Evolutionary conservation across 2,329 filamentous ascomycete genomes (phyloP).

Genomic region (Boeremia exigua): DNA sequence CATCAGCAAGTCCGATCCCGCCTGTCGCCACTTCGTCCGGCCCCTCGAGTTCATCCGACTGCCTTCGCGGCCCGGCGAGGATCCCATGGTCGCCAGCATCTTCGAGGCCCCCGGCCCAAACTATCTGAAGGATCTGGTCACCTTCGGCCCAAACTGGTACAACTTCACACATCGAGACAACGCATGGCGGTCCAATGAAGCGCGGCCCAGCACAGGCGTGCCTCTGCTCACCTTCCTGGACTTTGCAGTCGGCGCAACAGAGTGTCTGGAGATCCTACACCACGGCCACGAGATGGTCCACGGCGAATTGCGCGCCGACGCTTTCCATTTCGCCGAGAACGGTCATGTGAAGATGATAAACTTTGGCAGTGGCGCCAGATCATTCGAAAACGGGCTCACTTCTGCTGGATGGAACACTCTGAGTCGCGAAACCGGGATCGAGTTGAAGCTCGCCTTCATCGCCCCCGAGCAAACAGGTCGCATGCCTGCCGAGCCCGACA

Average conservation of each 20-base stretch:
- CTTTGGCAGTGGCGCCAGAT: slow-evolving; percentile 83
- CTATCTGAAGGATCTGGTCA: slow-evolving; percentile 71
- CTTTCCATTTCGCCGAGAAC: slow-evolving; percentile 84
- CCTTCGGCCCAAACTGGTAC: slow-evolving; percentile 72
- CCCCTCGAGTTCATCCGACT: slow-evolving; percentile 81
- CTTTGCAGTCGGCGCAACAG: slow-evolving; percentile 86
- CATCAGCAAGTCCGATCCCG: slow-evolving; percentile 72
- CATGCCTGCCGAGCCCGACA: slow-evolving; percentile 87
- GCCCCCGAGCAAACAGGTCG: slow-evolving; percentile 94
- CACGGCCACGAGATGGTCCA: slow-evolving; percentile 86
- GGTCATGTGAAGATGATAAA: slow-evolving; percentile 79
- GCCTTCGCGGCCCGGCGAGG: slow-evolving; percentile 70
- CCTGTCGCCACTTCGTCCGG: slow-evolving; percentile 76
- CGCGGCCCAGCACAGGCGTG: slow-evolving; percentile 60
- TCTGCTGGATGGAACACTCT: slow-evolving; percentile 86
- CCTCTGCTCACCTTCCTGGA: slow-evolving; percentile 80
- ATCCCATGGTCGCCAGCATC: slow-evolving; percentile 78
- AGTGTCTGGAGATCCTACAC: slow-evolving; percentile 89
- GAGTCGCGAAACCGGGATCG: slow-evolving; percentile 82
- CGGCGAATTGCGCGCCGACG: slow-evolving; percentile 87
- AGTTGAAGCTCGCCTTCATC: slow-evolving; percentile 89
- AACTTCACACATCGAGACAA: slow-evolving; percentile 27
- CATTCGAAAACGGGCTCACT: slow-evolving; percentile 86
- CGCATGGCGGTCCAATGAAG: slow-evolving; percentile 20
- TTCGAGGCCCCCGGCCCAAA: slow-evolving; percentile 81